These are phyloP conservation scores for Trypanosoma melophagium DNA, from an alignment of 208 protist species.

Conservation along the genomic window DNA sequence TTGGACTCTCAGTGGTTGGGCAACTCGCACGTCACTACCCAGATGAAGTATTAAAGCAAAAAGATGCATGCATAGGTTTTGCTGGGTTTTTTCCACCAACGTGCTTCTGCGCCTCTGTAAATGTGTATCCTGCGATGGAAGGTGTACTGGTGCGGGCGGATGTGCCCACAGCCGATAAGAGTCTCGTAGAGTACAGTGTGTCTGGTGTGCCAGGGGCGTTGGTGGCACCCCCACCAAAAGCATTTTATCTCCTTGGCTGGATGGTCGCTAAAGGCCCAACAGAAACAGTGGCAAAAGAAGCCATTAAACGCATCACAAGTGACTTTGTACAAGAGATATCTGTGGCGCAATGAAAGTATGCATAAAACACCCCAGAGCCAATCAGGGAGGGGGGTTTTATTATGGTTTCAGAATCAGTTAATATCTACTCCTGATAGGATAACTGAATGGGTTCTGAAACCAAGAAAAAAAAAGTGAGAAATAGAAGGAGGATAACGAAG, in stretches of 20 bases:
- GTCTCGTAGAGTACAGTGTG: constrained; percentile 57
- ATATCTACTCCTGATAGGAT: too few relatives aligned
- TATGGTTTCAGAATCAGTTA: too few relatives aligned
- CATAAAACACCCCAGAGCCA: too few relatives aligned
- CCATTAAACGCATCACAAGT: constrained; percentile 35
- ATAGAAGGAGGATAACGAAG: too few relatives aligned
- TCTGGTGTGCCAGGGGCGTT: constrained; percentile 35
- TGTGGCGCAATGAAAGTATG: constrained; percentile 5
- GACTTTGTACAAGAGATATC: constrained; percentile 49
- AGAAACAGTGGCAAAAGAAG: constrained; percentile 30
- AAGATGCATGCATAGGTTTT: not conserved
- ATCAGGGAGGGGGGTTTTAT: too few relatives aligned
- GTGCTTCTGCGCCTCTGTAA: constrained; percentile 59
- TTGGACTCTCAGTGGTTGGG: constrained; percentile 39
- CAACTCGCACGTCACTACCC: constrained; percentile 47
- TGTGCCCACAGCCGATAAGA: constrained; percentile 30
- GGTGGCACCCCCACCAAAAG: constrained; percentile 56
- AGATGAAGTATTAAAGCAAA: constrained; percentile 4
- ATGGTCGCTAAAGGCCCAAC: constrained; percentile 54
- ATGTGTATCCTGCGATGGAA: constrained; percentile 48
- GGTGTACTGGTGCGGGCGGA: constrained; percentile 40
- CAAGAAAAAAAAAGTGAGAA: too few relatives aligned
- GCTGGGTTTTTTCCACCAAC: constrained; percentile 36
- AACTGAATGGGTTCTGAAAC: too few relatives aligned
- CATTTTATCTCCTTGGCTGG: constrained; percentile 61